Conservation (phyloP, 805 yeast genomes). For the Barnettozyma sucrosica region DNA sequence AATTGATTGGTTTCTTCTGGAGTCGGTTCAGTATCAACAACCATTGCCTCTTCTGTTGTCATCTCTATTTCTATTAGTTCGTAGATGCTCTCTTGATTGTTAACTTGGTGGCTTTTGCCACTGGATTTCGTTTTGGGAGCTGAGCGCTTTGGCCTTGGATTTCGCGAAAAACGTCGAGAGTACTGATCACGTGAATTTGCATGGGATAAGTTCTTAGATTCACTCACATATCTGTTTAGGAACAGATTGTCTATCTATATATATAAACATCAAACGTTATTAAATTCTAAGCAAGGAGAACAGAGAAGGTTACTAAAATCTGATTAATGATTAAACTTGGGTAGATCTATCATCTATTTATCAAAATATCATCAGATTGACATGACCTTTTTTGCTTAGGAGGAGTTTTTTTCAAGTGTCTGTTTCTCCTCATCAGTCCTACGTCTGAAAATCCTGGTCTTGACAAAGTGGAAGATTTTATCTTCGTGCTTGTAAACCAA, state of each 20-base stretch:
- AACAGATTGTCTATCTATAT: too few relatives aligned
- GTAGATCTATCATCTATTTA: too few relatives aligned
- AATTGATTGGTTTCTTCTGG: slow-evolving; percentile 28
- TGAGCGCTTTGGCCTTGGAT: background rate
- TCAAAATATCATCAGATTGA: too few relatives aligned
- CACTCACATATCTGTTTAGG: too few relatives aligned
- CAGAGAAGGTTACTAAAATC: too few relatives aligned
- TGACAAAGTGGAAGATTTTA: slow-evolving; percentile 15
- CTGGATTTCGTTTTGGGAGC: background rate
- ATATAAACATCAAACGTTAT: too few relatives aligned
- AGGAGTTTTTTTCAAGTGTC: background rate
- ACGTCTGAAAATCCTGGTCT: slow-evolving; percentile 5
- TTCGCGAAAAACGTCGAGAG: background rate
- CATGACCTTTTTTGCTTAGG: background rate
- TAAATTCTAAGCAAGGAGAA: too few relatives aligned
- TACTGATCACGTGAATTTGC: background rate
- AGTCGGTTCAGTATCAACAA: slow-evolving; percentile 23
- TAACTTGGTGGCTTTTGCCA: slow-evolving; percentile 1
- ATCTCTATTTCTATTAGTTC: slow-evolving; percentile 2
- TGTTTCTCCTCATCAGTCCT: background rate
- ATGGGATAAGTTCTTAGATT: too few relatives aligned
- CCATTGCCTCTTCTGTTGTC: slow-evolving; percentile 23
- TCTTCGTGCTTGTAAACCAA: slow-evolving; percentile 18
- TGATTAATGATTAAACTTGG: too few relatives aligned
- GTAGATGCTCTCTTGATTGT: background rate